phyloP scores from a whole-genome alignment of 2,329 filamentous ascomycete genomes.

The Proliferodiscus dingleyae region DNA sequence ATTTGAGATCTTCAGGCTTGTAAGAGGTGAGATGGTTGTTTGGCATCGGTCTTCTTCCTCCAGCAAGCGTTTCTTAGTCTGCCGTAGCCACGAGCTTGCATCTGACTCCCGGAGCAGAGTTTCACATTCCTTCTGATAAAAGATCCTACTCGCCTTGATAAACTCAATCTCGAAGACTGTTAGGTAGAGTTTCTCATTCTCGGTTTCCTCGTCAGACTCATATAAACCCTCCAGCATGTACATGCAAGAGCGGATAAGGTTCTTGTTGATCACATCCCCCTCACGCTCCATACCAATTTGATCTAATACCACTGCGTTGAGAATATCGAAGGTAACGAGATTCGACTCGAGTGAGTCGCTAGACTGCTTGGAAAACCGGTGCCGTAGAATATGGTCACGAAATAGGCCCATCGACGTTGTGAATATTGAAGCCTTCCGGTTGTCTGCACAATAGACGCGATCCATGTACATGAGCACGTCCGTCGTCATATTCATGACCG shows the following conservation, averaged over 20 bases:
- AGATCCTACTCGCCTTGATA: slow-evolving; percentile 62
- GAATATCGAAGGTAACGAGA: slow-evolving; percentile 62
- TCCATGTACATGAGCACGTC: slow-evolving; percentile 99
- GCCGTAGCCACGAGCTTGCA: slow-evolving; percentile 74
- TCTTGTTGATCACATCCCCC: slow-evolving; percentile 82
- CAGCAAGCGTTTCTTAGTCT: slow-evolving; percentile 66
- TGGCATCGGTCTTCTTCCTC: slow-evolving; percentile 81
- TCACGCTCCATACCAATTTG: slow-evolving; percentile 90
- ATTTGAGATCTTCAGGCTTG: slow-evolving; percentile 64
- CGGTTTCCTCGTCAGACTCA: slow-evolving; percentile 71
- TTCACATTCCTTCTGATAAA: slow-evolving; percentile 73
- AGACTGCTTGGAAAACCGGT: slow-evolving; percentile 36
- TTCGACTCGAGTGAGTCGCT: slow-evolving; percentile 36
- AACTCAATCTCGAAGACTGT: slow-evolving; percentile 78
- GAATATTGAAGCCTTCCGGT: slow-evolving; percentile 72
- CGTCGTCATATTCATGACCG: slow-evolving; percentile 93
- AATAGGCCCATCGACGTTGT: slow-evolving; percentile 81
- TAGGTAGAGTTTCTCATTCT: slow-evolving; percentile 76
- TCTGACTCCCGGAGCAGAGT: slow-evolving; percentile 72
- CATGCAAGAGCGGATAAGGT: slow-evolving; percentile 74
- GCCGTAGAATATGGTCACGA: slow-evolving; percentile 75
- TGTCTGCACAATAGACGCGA: slow-evolving; percentile 72
- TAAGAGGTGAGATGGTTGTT: slow-evolving; percentile 71
- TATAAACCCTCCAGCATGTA: slow-evolving; percentile 89
- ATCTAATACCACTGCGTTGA: slow-evolving; percentile 80